Base-by-base conservation (phyloP, 306 rosid genomes). In the Ceratonia siliqua region DNA sequence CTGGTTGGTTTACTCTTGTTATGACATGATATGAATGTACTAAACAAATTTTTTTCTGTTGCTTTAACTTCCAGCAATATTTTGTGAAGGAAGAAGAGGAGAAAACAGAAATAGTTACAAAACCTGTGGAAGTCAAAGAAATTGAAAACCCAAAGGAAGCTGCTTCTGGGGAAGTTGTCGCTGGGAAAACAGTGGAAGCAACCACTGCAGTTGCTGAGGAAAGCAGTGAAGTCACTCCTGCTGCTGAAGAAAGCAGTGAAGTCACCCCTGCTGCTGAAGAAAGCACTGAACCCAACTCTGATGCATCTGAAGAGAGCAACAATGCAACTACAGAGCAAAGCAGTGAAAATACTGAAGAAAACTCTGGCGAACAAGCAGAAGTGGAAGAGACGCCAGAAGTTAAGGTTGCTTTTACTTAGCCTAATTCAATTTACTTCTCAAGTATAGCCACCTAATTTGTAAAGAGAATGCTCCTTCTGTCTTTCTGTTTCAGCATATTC, bases 111-210 rank as follows among this genome's bases (percentile, higher is more conserved):
- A 42, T 22, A n/a, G 83, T 12, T 54, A 15, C 82, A 42, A 85
- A 83, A 45, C 76, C 93, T 3, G 82, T n/a, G 21, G 91, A 88
- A 75, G 85, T 82, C 62, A 84, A 90, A 79, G 92, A 80, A 70
- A 89, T 45, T 63, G 87, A 82, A 68, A 83, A 48, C 63, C 66
- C 82, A 24, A 85, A 27, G 67, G 62, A 58, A 41, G 62, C 83
- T 42, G 59, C 80, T 58, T 71, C 87, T 14, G 71, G 61, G 59
- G 85, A 79, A 72, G 82, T 59, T 28, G 74, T 75, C 32, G 2
- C 79, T 36, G 77, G 73, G 73, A 66, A 81, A 80, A 18, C 79
- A 39, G 82, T 45, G 21, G 85, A 59, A 62, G 75, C 85, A 78
- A 68, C 82, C 56, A 72, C 66, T 43, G 73, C 75, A 58, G 68